Conservation (phyloP, 2,329 filamentous ascomycete genomes). For the Moelleriella libera region DNA sequence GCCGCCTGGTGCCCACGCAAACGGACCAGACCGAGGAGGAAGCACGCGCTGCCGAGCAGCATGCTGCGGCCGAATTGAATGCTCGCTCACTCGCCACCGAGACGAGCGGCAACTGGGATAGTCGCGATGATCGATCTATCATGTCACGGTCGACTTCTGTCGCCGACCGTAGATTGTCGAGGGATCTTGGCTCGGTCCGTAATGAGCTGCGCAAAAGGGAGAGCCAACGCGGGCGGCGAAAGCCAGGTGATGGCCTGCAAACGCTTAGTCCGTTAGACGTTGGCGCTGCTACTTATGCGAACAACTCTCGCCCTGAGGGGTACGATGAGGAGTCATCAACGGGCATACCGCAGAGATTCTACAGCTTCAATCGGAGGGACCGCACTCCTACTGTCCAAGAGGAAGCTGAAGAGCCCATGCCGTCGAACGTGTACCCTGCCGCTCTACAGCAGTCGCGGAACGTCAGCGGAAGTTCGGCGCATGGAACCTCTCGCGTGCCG, state of each 20-base stretch:
- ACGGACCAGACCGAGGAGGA: conserved; percentile 13
- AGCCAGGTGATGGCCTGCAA: conserved; percentile 30
- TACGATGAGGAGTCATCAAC: conserved; percentile 31
- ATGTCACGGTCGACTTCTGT: conserved; percentile 15
- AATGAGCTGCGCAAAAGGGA: conserved; percentile 23
- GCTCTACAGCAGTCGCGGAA: conserved; percentile 3
- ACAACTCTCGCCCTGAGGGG: conserved; percentile 16
- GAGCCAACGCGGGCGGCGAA: conserved; percentile 34
- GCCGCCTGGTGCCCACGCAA: conserved; percentile 45
- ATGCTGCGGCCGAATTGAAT: conserved; percentile 31
- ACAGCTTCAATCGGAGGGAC: conserved; percentile 13
- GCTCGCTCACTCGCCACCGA: conserved; percentile 15
- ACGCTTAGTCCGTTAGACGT: conserved; percentile 15
- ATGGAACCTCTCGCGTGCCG: conserved; percentile 1
- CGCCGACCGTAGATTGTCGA: conserved; percentile 17
- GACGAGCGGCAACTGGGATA: conserved; percentile 11
- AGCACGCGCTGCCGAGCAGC: conserved; percentile 22
- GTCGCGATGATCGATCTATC: conserved; percentile 5
- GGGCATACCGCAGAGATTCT: conserved; percentile 16
- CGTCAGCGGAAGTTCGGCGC: neutral
- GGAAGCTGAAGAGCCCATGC: conserved; percentile 7
- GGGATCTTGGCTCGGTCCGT: conserved; percentile 23
- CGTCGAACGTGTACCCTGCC: conserved; percentile 5
- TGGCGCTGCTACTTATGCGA: conserved; percentile 12
- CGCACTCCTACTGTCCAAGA: conserved; percentile 3